Base-by-base conservation (phyloP, 371 early-diverging fungal genomes). In the Cokeromyces recurvatus region DNA sequence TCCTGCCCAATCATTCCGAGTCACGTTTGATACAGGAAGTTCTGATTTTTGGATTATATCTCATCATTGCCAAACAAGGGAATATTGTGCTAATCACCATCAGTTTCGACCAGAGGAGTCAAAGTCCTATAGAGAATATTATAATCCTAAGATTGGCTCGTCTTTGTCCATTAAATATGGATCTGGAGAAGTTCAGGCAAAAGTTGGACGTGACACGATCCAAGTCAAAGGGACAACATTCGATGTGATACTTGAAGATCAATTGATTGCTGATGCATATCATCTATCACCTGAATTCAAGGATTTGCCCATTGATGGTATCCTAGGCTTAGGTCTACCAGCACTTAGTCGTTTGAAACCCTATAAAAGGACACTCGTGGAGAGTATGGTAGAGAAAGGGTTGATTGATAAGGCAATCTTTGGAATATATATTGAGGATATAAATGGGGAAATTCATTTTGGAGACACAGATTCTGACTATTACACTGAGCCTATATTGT, bases 31-130 rank as follows among this genome's bases (percentile, higher is more conserved):
- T 55, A 89, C 89, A 0, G 90, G 88, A 0, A 85, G 86, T 16
- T 69, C 82, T 20, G 80, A 87, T 37, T 55, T 85, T 38, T 88
- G 90, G 90, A 92, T 97, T 14, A 91, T 96, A 1, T 92, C 92
- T 14, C 81, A 87, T 8, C 74, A 84, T 43, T 97, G 97, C 72
- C 57, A 65, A 15, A 85, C 89, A 1, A 85, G 86, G 40, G 87
- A 43, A 21, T 37, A 53, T 2, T 66, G 67, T 43, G 11, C 17
- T 3, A 25, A 49, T 3, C 62, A 65, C 24, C 48, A 42, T 2
- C 38, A 48, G 22, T 71, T 45, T 25, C 16, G 20, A 22, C n/a
- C 55, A 1, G 15, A 24, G 7, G 14, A 16, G 3, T 69, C 64
- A 0, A 32, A 12, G 1, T 43, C 60, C 0, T 58, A 63, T 20